A percentile compares a stretch with the other conserved stretches of the same genome.
Evolutionary conservation across 2,329 filamentous ascomycete genomes (phyloP).

Genomic region (Alternaria ethzedia): DNA sequence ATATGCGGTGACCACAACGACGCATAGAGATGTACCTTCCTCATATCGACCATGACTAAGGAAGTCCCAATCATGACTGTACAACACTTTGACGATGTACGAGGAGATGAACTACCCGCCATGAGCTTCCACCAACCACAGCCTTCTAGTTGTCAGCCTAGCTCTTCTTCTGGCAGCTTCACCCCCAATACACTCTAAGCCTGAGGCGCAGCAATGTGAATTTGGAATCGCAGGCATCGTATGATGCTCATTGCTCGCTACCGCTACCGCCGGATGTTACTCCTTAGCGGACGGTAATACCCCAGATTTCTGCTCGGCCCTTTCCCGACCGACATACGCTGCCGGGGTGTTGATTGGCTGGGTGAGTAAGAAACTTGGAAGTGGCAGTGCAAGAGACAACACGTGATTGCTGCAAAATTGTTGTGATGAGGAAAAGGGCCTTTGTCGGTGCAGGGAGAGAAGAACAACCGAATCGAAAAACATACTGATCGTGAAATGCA

Average conservation of each 20-base stretch:
- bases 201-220: not conserved
- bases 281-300: not conserved
- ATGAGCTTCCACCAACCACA: not conserved
- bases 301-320: not conserved
- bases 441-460: not conserved
- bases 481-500: not conserved
- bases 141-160: not conserved
- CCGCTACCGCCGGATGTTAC: not conserved
- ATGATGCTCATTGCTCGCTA: not conserved
- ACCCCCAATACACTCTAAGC: not conserved
- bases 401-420: not conserved
- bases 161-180: not conserved
- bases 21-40: not conserved
- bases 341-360: not conserved
- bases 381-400: constrained; percentile 1
- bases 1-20: not conserved
- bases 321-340: not conserved
- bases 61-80: not conserved
- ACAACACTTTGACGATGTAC: not conserved
- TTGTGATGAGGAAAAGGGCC: constrained; percentile 1
- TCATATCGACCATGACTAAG: not conserved
- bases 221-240: not conserved
- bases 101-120: not conserved
- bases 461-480: not conserved
- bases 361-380: not conserved